Evolutionary conservation across 257 asterid genomes (phyloP).

Genomic region (Rehmannia glutinosa): DNA sequence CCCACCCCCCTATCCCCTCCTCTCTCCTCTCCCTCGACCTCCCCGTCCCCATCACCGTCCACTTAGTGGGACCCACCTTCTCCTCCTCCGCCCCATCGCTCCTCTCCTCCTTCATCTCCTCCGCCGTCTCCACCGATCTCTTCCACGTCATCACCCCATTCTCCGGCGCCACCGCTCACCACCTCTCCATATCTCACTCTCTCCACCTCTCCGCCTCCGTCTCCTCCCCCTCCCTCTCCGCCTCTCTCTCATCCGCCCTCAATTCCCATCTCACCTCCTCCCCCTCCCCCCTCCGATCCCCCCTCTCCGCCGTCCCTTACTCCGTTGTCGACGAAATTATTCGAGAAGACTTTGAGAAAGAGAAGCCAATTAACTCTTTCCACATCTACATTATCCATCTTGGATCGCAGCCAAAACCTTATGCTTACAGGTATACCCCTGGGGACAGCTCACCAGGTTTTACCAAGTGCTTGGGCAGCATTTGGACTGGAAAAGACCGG

Average conservation of each 20-base stretch:
- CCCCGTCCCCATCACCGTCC: slow-evolving; percentile 66
- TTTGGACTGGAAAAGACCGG: slow-evolving; percentile 89
- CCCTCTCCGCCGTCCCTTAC: slow-evolving; percentile 56
- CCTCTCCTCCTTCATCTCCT: slow-evolving; percentile 57
- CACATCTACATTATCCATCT: slow-evolving; percentile 70
- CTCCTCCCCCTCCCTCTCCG: slow-evolving; percentile 43
- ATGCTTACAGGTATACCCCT: slow-evolving; percentile 64
- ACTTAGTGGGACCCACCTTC: slow-evolving; percentile 75
- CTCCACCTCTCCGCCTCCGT: slow-evolving; percentile 59
- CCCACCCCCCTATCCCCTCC: slow-evolving; percentile 42
- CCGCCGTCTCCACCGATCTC: slow-evolving; percentile 72
- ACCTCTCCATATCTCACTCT: slow-evolving; percentile 69
- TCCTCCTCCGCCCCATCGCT: slow-evolving; percentile 53
- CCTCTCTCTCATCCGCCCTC: slow-evolving; percentile 45
- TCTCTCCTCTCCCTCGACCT: slow-evolving; percentile 55
- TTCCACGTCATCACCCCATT: slow-evolving; percentile 90
- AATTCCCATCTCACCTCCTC: slow-evolving; percentile 41
- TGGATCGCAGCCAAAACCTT: slow-evolving; percentile 50
- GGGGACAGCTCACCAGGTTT: slow-evolving; percentile 80
- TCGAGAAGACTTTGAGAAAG: slow-evolving; percentile 56
- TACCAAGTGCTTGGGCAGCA: slow-evolving; percentile 76
- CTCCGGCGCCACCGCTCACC: slow-evolving; percentile 47
- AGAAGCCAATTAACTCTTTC: slow-evolving; percentile 49
- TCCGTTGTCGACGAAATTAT: slow-evolving; percentile 49
- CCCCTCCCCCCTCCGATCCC: slow-evolving; percentile 55